These are phyloP conservation scores for Chloromonas sp. DNA, from an alignment of 163 green algal species.

Conservation along the genomic window DNA sequence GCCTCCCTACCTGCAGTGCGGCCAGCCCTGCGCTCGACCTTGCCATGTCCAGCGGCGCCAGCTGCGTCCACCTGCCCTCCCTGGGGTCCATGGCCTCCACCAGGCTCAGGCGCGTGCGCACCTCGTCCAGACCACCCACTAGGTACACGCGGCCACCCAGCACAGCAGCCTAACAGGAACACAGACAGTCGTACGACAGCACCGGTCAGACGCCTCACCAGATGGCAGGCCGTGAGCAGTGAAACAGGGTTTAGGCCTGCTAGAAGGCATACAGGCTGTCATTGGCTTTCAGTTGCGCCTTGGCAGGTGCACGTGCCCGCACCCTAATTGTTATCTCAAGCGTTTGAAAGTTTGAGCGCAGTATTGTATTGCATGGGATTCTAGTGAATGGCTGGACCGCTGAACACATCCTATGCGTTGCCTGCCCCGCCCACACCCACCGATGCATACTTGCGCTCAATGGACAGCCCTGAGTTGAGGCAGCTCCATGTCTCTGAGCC, in stretches of 20 bases:
- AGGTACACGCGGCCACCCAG: slow-evolving; percentile 34
- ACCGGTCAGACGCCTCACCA: neutral
- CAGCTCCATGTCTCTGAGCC: slow-evolving; percentile 21
- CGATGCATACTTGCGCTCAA: slow-evolving; percentile 38
- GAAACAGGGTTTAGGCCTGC: neutral
- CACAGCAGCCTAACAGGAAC: slow-evolving; percentile 11
- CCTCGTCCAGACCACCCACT: slow-evolving; percentile 35
- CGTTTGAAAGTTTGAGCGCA: no score
- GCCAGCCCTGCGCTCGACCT: slow-evolving; percentile 35
- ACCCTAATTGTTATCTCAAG: no score
- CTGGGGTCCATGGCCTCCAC: slow-evolving; percentile 46
- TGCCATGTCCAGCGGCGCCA: slow-evolving; percentile 24
- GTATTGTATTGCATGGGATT: no score
- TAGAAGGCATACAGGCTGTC: no score
- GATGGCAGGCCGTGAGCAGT: neutral
- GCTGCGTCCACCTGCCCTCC: slow-evolving; percentile 36
- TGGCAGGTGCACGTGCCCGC: no score
- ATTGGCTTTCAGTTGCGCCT: no score
- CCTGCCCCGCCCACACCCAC: slow-evolving; percentile 8
- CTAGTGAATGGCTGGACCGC: no score
- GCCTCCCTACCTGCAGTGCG: slow-evolving; percentile 14
- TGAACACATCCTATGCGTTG: no score
- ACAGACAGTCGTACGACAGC: no score
- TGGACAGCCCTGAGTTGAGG: slow-evolving; percentile 10
- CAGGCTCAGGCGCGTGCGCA: slow-evolving; percentile 24